Evolutionary conservation across 2,329 filamentous ascomycete species (phyloP), one percentile per base, ranked within the genome.

Genomic region (Pestalotiopsis sp.): DNA sequence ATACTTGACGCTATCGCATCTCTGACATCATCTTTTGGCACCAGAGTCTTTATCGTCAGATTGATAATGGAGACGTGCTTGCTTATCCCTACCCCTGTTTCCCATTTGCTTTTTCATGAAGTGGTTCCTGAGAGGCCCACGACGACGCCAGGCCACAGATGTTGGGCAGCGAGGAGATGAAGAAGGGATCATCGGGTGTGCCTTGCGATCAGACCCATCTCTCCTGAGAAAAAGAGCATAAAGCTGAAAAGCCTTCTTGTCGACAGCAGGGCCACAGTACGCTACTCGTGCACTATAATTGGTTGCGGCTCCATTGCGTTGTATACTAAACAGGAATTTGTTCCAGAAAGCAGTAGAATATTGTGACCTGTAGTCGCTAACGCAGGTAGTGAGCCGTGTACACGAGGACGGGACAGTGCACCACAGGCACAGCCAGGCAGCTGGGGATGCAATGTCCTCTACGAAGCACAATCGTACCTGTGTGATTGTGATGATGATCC

Each of bases 1-100:
- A n/a, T 17, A 59, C 20, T 31, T 12, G 11, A 20, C 4, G 45
- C 20, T 52, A 12, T 36, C 31, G 31, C 38, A 14, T 31, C 23
- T 36, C 59, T 62, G 27, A 62, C 59, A 62, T 62, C 59, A 62
- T 62, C 17, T 52, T 20, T 52, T 14, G 45, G 45, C 20, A 52
- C 17, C 17, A 52, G 17, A n/a, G 20, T n/a, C 17, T 20, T 52
- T 52, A 52, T 52, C 45, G 45, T 52, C 17, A 49, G 45, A 52
- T 52, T n/a, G 45, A 52, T 52, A n/a, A 52, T 52, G 45, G 45
- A 52, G 7, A 36, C 31, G 31, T 52, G 20, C 45, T 20, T 52
- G 45, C 45, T 52, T 23, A 52, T 52, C 45, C 45, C 17, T 6
- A n/a, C 45, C 14, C 45, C 45, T n/a, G 14, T 17, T n/a, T n/a